Evolutionary conservation across 176 grass and related monocot genomes (phyloP).

Genomic region (Rhynchospora tenuis): DNA sequence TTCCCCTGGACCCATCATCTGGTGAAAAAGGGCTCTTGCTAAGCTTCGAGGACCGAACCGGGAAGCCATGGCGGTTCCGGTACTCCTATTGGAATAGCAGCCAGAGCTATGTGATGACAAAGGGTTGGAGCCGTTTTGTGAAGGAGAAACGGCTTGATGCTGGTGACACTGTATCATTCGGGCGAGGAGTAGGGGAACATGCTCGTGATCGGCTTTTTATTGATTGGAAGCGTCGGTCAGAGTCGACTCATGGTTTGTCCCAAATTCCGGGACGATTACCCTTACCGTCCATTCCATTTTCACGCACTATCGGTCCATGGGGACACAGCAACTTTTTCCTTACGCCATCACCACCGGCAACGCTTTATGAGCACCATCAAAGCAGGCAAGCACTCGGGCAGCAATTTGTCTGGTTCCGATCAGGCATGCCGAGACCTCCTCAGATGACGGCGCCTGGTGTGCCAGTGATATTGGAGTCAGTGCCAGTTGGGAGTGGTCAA

Average conservation of each 20-base stretch:
- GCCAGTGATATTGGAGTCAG: conserved; percentile 50
- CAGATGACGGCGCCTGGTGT: conserved; percentile 35
- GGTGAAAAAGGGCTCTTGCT: conserved; percentile 85
- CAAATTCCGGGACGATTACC: conserved; percentile 34
- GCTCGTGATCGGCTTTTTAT: conserved; percentile 68
- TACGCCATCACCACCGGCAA: conserved; percentile 50
- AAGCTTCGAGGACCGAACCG: conserved; percentile 78
- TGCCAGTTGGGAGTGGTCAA: conserved; percentile 46
- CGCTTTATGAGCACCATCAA: conserved; percentile 77
- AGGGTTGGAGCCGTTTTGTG: conserved; percentile 98
- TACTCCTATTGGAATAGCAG: conserved; percentile 99
- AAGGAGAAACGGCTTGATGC: conserved; percentile 96
- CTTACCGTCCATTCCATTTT: conserved; percentile 31
- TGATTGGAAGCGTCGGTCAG: conserved; percentile 78
- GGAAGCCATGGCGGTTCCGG: conserved; percentile 96
- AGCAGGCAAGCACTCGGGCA: conserved; percentile 37
- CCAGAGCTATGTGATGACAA: conserved; percentile 99
- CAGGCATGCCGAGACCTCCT: conserved; percentile 31
- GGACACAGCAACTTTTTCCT: conserved; percentile 43
- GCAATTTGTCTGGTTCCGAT: conserved; percentile 35
- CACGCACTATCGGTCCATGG: conserved; percentile 34
- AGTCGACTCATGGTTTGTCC: conserved; percentile 20
- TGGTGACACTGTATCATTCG: conserved; percentile 92
- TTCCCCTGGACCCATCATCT: conserved; percentile 62
- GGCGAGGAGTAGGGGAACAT: conserved; percentile 50